phyloP scores from a whole-genome alignment of 2,329 filamentous ascomycete genomes.

The Cladosporium velox region DNA sequence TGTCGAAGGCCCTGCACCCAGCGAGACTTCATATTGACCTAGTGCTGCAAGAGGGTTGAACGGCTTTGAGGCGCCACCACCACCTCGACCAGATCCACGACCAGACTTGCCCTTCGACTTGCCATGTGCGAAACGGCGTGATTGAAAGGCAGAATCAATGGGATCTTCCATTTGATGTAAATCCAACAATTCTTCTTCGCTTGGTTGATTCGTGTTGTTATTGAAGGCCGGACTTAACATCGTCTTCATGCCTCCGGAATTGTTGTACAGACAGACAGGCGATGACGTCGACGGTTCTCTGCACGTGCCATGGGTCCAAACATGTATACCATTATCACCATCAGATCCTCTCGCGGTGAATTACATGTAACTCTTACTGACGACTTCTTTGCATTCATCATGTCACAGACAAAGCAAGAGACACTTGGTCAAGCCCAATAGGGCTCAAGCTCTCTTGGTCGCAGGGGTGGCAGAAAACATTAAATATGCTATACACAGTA shows the following conservation, averaged over 20 bases:
- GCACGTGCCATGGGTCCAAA: not conserved
- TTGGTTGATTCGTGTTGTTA: too few species aligned
- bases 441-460: not conserved
- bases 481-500: not conserved
- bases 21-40: conserved; percentile 20
- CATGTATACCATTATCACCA: too few species aligned
- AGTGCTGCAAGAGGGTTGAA: conserved; percentile 21
- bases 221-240: too few species aligned
- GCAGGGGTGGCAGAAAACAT: not conserved
- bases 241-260: too few species aligned
- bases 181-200: too few species aligned
- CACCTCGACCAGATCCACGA: not conserved
- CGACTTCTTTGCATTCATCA: not conserved
- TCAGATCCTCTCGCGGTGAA: too few species aligned
- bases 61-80: not conserved
- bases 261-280: too few species aligned
- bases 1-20: not conserved
- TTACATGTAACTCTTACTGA: too few species aligned
- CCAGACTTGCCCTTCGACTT: conserved; percentile 13
- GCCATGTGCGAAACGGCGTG: conserved; percentile 10
- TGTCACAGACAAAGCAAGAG: not conserved
- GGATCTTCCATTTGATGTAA: conserved; percentile 4
- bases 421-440: not conserved
- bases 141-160: conserved; percentile 1
- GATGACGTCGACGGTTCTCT: not conserved